A percentile compares a stretch with the other conserved stretches of the same genome.
phyloP scores from a whole-genome alignment of 139 green algal species.

The Auxenochlorella pyrenoidosa region DNA sequence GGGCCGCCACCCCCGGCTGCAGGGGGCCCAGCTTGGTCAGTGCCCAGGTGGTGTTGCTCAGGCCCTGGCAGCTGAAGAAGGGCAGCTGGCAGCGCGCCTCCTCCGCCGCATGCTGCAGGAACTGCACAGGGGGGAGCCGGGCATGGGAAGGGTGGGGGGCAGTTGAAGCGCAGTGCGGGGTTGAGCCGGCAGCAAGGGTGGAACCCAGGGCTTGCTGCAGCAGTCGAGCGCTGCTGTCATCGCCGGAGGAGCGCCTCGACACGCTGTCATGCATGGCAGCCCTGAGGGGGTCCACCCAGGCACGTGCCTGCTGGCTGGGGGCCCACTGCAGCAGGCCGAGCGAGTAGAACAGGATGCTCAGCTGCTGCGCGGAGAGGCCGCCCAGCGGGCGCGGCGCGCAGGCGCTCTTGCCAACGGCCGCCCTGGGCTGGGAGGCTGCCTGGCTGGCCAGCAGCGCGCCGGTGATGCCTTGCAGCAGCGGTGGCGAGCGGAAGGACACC shows the following conservation, averaged over 20 bases:
- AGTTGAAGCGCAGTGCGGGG: background rate
- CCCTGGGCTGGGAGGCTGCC: too few species aligned
- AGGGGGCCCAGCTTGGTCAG: background rate
- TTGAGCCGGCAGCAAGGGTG: background rate
- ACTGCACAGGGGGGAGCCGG: background rate
- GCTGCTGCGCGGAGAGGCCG: background rate
- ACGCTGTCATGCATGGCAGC: background rate
- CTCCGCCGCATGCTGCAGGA: background rate
- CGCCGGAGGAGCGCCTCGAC: too few species aligned
- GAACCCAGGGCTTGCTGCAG: background rate
- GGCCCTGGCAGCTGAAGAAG: slow-evolving; percentile 14
- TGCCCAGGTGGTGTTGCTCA: slow-evolving; percentile 24
- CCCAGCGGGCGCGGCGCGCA: background rate
- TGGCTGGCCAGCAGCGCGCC: background rate
- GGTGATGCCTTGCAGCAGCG: slow-evolving; percentile 10
- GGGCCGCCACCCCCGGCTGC: background rate
- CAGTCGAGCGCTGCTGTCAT: too few species aligned
- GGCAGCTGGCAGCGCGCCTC: background rate
- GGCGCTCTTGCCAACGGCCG: background rate
- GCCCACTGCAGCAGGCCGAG: slow-evolving; percentile 18
- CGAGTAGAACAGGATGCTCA: slow-evolving; percentile 12
- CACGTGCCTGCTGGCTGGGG: background rate
- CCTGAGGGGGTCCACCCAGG: background rate
- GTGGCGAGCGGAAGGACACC: background rate
- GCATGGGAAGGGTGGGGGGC: background rate